Evolutionary conservation across 2,329 filamentous ascomycete species (phyloP), one percentile per base, ranked within the genome.

Genomic region (Penicillium sumatraense): DNA sequence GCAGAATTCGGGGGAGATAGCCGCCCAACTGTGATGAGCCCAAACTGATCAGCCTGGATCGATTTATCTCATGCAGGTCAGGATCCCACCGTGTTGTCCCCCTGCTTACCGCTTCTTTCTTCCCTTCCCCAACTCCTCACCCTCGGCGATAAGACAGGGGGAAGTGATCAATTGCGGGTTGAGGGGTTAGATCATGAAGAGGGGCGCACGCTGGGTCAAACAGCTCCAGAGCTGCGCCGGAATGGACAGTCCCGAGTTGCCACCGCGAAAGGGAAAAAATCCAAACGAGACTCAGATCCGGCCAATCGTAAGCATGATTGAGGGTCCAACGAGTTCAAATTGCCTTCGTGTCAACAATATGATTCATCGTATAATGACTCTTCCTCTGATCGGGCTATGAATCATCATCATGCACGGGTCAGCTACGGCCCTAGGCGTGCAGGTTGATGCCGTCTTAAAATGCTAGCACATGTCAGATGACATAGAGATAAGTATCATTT

Each of bases 381-480:
- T n/a, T n/a, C n/a, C n/a, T n/a, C 29, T 46, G 38, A 53, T 51
- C 49, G 16, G 35, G 46, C 46, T 24, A 59, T 64, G 62, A 65
- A 56, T 65, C 62, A 64, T 65, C 62, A 64, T 56, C 35, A 49
- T 44, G 59, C 57, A 63, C 53, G 55, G 61, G 53, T 58, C 59
- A 62, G 24, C 33, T 14, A 8, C 27, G 40, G 56, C 49, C 38
- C 56, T 52, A 41, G 40, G 51, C 35, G 21, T 42, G 27, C 24
- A 21, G 36, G 16, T 38, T 60, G 36, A 29, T 20, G 31, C 51
- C 40, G 20, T 7, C 13, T 18, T 3, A n/a, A n/a, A n/a, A n/a
- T n/a, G 13, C 33, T 16, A 36, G n/a, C 33, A 36, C 33, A 36
- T 36, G 33, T 18, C 16, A 36, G 14, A 9, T n/a, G 5, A n/a